These are phyloP conservation scores for Strigomonas oncopelti DNA, from an alignment of 208 protist genomes.

Conservation along the genomic window DNA sequence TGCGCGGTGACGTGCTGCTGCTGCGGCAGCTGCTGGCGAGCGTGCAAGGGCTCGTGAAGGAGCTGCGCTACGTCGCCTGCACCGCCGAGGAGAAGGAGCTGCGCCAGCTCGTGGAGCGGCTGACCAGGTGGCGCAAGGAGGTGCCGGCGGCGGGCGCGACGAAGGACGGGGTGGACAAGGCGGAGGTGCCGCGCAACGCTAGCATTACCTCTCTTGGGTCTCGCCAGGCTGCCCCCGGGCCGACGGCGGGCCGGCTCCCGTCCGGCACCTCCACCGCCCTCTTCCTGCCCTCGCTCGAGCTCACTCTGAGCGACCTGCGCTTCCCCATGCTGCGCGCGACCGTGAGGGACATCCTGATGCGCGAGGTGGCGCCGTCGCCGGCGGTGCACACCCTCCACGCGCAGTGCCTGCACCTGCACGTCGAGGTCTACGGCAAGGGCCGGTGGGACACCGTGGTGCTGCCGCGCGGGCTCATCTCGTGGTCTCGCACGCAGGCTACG, in stretches of 20 bases:
- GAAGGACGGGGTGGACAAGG: too few species aligned
- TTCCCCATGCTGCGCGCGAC: conserved; percentile 31
- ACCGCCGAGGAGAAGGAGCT: conserved; percentile 6
- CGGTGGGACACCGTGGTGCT: conserved; percentile 63
- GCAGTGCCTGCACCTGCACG: conserved; percentile 17
- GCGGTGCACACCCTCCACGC: conserved; percentile 14
- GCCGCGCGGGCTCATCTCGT: conserved; percentile 31
- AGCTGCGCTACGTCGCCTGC: conserved; percentile 24
- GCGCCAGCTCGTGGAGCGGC: not conserved
- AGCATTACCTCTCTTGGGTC: not conserved
- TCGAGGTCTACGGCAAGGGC: conserved; percentile 69
- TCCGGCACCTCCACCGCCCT: conserved; percentile 9
- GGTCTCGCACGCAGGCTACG: conserved; percentile 23
- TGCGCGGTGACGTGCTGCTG: conserved; percentile 31
- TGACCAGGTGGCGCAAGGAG: not conserved
- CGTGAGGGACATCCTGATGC: conserved; percentile 19
- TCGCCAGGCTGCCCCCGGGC: too few species aligned
- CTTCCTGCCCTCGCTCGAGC: conserved; percentile 21
- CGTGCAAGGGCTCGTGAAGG: conserved; percentile 17
- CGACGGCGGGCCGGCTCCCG: not conserved
- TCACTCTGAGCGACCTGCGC: conserved; percentile 26
- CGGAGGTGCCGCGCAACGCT: not conserved
- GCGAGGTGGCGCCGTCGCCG: not conserved
- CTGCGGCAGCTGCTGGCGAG: conserved; percentile 25
- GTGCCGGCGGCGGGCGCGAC: not conserved